Percentiles rank a stretch among this genome's conserved stretches.
Conservation (phyloP, 2,329 filamentous ascomycete species). For the Neonectria hederae region DNA sequence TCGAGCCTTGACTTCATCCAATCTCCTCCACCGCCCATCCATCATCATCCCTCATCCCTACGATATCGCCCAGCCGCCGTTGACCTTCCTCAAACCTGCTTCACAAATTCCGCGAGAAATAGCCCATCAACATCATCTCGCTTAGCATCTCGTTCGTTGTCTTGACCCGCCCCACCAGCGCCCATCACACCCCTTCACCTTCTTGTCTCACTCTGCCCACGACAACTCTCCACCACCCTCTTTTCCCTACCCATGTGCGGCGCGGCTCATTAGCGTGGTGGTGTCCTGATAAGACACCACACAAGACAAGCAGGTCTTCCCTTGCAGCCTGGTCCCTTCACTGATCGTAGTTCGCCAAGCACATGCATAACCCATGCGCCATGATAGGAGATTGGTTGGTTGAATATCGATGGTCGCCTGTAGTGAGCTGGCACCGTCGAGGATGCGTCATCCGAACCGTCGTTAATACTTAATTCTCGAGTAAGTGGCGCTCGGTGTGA, state of each 20-base stretch:
- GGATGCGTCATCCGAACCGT: background rate
- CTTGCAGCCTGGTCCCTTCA: background rate
- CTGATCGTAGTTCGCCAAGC: background rate
- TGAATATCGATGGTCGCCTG: background rate
- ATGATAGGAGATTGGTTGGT: background rate
- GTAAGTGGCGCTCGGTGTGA: background rate
- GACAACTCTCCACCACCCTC: background rate
- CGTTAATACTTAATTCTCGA: background rate
- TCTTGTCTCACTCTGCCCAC: conserved; percentile 1
- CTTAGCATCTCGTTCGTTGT: conserved; percentile 19
- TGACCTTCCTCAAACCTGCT: background rate
- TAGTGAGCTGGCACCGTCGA: background rate
- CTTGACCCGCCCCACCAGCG: conserved; percentile 22
- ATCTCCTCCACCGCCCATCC: background rate
- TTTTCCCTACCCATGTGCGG: conserved; percentile 2
- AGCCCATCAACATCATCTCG: conserved; percentile 22
- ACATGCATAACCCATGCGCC: background rate
- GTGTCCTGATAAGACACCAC: conserved; percentile 2
- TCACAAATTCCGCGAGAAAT: conserved; percentile 7
- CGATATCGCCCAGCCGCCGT: background rate
- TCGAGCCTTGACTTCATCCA: background rate
- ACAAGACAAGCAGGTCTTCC: background rate
- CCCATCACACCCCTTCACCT: conserved; percentile 13
- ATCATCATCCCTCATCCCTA: background rate
- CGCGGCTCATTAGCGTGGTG: conserved; percentile 1